Conservation (phyloP, 768 basidiomycete genomes). For the Naganishia randhawae region DNA sequence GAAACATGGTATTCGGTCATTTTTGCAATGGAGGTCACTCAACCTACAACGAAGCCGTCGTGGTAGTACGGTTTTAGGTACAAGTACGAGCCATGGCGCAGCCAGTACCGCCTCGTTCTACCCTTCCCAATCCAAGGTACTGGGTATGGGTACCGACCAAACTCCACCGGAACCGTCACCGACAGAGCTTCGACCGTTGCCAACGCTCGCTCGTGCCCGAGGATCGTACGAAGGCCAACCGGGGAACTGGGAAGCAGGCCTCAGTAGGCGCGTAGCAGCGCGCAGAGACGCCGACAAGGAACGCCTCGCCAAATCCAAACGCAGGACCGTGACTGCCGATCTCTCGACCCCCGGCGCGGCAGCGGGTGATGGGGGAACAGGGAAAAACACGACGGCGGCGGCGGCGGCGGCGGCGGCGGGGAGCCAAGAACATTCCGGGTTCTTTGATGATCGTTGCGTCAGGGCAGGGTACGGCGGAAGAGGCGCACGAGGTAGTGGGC, state of each 20-base stretch:
- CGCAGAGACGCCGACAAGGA: slow-evolving; percentile 5
- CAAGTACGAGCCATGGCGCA: neutral
- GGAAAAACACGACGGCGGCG: too few relatives aligned
- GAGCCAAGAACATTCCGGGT: neutral
- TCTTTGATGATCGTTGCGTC: slow-evolving; percentile 6
- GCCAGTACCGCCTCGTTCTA: neutral
- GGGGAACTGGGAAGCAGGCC: slow-evolving; percentile 14
- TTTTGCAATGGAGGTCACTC: slow-evolving; percentile 7
- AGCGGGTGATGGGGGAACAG: too few relatives aligned
- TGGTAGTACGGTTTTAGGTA: neutral
- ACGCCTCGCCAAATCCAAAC: neutral
- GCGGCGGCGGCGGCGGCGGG: too few relatives aligned
- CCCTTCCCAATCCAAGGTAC: neutral
- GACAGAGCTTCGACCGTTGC: neutral
- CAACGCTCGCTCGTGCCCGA: slow-evolving; percentile 7
- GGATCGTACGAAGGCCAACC: slow-evolving; percentile 5
- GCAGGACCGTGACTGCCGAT: too few relatives aligned
- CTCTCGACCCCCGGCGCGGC: too few relatives aligned
- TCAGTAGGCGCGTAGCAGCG: slow-evolving; percentile 4
- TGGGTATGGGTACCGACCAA: neutral
- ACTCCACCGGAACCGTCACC: neutral
- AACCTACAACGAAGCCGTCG: neutral
- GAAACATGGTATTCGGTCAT: slow-evolving; percentile 7
- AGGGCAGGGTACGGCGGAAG: neutral
- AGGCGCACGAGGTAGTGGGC: neutral